A percentile compares a stretch with the other conserved stretches of the same genome.
phyloP scores from a whole-genome alignment of 1,284 basidiomycete species.

The Gomphus bonarii region DNA sequence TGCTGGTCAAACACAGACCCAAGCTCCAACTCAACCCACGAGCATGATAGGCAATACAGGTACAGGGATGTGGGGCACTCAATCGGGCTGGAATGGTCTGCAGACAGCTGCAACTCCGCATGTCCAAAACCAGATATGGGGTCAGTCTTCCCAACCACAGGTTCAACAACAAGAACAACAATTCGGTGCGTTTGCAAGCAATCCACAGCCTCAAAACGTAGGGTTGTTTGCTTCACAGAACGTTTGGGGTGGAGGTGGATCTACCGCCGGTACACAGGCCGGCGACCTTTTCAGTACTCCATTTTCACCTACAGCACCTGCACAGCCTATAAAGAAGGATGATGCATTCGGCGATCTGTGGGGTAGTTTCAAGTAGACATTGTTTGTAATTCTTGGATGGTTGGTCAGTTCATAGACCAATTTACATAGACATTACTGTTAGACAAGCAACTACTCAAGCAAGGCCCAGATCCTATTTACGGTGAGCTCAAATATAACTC shows the following conservation, averaged over 20 bases:
- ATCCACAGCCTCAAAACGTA: slow-evolving; percentile 20
- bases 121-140: slow-evolving; percentile 34
- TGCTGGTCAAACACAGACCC: slow-evolving; percentile 16
- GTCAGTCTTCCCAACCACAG: slow-evolving; percentile 17
- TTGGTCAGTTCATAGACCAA: not conserved
- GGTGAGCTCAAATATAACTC: not conserved
- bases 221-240: slow-evolving; percentile 35
- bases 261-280: slow-evolving; percentile 8
- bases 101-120: slow-evolving; percentile 18
- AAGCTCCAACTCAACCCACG: slow-evolving; percentile 23
- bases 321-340: slow-evolving; percentile 46
- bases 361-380: slow-evolving; percentile 62
- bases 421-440: not conserved
- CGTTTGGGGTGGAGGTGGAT: slow-evolving; percentile 36
- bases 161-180: slow-evolving; percentile 22
- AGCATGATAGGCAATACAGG: slow-evolving; percentile 52
- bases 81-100: slow-evolving; percentile 44
- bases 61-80: slow-evolving; percentile 52
- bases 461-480: slow-evolving; percentile 13
- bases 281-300: slow-evolving; percentile 26
- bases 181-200: not conserved
- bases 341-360: slow-evolving; percentile 74
- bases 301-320: slow-evolving; percentile 16
- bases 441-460: slow-evolving; percentile 3
- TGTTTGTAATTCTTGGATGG: not conserved